Conservation (phyloP, 2,329 filamentous ascomycete genomes). For the Trichoderma oligosporum region DNA sequence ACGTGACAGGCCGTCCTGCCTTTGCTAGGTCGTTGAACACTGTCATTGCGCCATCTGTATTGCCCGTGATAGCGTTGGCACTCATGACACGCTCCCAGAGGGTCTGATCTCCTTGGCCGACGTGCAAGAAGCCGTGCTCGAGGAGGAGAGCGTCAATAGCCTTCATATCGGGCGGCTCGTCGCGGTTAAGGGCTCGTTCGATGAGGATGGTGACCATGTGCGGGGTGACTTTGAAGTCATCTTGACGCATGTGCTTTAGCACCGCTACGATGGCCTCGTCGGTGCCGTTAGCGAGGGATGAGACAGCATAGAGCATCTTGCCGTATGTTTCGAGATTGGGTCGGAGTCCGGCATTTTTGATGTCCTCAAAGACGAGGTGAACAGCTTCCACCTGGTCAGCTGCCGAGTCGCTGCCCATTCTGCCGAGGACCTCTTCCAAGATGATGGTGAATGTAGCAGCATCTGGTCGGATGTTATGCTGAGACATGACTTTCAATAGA, state of each 20-base stretch:
- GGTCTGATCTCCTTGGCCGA: conserved; percentile 49
- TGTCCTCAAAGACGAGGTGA: conserved; percentile 51
- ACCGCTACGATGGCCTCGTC: conserved; percentile 55
- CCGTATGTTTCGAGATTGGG: conserved; percentile 63
- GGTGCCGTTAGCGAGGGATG: conserved; percentile 36
- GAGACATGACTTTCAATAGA: conserved; percentile 58
- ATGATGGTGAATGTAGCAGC: conserved; percentile 71
- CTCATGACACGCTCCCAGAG: conserved; percentile 70
- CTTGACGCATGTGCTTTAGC: conserved; percentile 56
- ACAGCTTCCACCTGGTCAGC: conserved; percentile 53
- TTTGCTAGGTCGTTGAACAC: conserved; percentile 46
- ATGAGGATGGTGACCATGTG: conserved; percentile 74
- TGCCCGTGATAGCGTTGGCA: conserved; percentile 57
- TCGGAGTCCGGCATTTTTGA: conserved; percentile 54
- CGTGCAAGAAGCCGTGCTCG: conserved; percentile 45
- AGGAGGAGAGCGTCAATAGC: conserved; percentile 59
- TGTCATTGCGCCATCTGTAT: conserved; percentile 46
- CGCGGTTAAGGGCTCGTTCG: conserved; percentile 59
- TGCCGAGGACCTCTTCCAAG: conserved; percentile 54
- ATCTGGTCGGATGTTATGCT: conserved; percentile 54
- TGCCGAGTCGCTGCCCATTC: conserved; percentile 37
- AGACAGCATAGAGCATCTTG: conserved; percentile 60
- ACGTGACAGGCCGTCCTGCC: conserved; percentile 39
- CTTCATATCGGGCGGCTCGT: conserved; percentile 51
- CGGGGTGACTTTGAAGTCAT: conserved; percentile 51